These are phyloP conservation scores for Sesbania bispinosa DNA, from an alignment of 306 rosid genomes.

Conservation along the genomic window DNA sequence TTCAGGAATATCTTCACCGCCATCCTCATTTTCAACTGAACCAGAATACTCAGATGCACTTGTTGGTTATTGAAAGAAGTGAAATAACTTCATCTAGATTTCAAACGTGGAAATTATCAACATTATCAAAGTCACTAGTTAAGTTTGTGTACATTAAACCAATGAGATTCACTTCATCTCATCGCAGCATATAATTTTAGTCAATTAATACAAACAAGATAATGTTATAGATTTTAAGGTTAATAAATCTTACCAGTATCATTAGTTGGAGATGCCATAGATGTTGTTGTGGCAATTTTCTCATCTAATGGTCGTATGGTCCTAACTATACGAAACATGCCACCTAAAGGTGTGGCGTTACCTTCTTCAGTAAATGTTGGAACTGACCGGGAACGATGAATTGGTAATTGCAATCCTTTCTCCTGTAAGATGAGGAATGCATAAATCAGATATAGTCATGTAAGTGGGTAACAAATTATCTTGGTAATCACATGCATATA, in stretches of 20 bases:
- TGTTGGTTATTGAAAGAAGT: constrained; percentile 33
- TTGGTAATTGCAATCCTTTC: constrained; percentile 37
- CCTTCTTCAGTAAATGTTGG: constrained; percentile 30
- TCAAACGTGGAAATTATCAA: constrained; percentile 12
- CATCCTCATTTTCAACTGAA: constrained; percentile 62
- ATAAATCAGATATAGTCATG: constrained; percentile 14
- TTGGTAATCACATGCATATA: not conserved
- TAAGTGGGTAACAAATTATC: not conserved
- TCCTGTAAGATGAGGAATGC: constrained; percentile 39
- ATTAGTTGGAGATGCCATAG: constrained; percentile 20
- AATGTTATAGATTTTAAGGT: not conserved
- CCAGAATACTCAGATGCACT: constrained; percentile 37
- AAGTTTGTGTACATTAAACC: not conserved
- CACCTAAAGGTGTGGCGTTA: constrained; percentile 15
- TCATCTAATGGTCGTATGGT: constrained; percentile 20
- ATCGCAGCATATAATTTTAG: not conserved
- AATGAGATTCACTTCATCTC: not conserved
- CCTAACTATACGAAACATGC: constrained; percentile 32
- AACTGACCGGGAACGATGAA: constrained; percentile 40
- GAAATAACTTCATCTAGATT: constrained; percentile 23
- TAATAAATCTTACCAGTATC: constrained; percentile 13
- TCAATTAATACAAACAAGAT: not conserved
- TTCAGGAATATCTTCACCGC: constrained; percentile 65
- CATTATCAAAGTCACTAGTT: not conserved
- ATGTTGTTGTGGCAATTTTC: constrained; percentile 16